phyloP scores from a whole-genome alignment of 2,329 filamentous ascomycete genomes.

The Penicillium concentricum region DNA sequence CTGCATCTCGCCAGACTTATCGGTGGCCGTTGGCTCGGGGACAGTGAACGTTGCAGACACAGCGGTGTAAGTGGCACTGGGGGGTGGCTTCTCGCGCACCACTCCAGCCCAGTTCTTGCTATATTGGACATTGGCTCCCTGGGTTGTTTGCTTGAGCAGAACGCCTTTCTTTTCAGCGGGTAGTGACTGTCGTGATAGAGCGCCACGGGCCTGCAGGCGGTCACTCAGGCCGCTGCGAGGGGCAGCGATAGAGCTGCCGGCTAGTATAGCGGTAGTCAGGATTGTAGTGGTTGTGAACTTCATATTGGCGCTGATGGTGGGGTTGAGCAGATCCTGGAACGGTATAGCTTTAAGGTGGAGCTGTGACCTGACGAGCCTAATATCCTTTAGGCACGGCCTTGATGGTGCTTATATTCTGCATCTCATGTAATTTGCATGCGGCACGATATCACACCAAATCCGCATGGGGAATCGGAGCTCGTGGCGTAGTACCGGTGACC shows the following conservation, averaged over 20 bases:
- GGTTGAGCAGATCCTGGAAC: not conserved
- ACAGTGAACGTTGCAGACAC: constrained; percentile 51
- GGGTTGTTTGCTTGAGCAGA: constrained; percentile 13
- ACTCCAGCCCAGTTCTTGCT: constrained; percentile 61
- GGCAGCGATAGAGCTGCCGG: constrained; percentile 27
- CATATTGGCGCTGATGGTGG: constrained; percentile 23
- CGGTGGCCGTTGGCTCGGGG: constrained; percentile 48
- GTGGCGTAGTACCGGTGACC: constrained; percentile 4
- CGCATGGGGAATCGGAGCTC: constrained; percentile 22
- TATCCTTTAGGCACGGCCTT: not conserved
- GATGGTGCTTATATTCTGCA: constrained; percentile 12
- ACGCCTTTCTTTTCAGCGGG: constrained; percentile 20
- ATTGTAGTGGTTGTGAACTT: constrained; percentile 23
- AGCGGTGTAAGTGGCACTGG: constrained; percentile 49
- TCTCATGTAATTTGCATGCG: constrained; percentile 15
- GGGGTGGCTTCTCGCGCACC: constrained; percentile 47
- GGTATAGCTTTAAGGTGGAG: not conserved
- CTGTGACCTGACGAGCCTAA: not conserved
- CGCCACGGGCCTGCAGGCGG: constrained; percentile 30
- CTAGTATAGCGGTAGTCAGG: constrained; percentile 25
- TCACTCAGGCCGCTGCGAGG: constrained; percentile 30
- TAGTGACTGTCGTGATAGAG: constrained; percentile 25
- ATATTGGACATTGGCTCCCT: constrained; percentile 48
- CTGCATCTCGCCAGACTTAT: constrained; percentile 40
- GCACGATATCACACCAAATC: constrained; percentile 1